Evolutionary conservation across 2,329 filamentous ascomycete species (phyloP).

Genomic region (Pseudopyricularia cyperi): DNA sequence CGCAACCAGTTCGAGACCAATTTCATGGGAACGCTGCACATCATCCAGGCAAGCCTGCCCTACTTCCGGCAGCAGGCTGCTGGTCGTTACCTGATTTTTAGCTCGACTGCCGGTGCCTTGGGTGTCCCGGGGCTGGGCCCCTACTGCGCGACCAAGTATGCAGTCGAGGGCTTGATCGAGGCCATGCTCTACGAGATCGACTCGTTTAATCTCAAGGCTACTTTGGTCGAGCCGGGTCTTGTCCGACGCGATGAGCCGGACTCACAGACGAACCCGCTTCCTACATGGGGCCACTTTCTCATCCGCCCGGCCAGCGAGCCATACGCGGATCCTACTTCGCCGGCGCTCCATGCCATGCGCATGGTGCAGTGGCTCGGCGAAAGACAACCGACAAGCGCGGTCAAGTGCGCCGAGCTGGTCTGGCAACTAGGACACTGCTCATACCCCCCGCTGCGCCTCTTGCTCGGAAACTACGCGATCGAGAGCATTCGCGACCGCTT

Average conservation of each 20-base stretch:
- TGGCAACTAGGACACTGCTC: slow-evolving; percentile 93
- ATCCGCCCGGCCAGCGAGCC: slow-evolving; percentile 76
- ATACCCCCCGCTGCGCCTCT: slow-evolving; percentile 75
- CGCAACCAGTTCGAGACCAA: slow-evolving; percentile 97
- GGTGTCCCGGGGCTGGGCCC: slow-evolving; percentile 87
- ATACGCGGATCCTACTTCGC: slow-evolving; percentile 65
- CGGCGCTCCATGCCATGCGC: slow-evolving; percentile 75
- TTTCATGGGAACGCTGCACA: slow-evolving; percentile 89
- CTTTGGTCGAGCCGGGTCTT: slow-evolving; percentile 81
- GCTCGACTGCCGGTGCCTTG: slow-evolving; percentile 80
- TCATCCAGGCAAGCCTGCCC: slow-evolving; percentile 77
- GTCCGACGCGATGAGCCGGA: slow-evolving; percentile 67
- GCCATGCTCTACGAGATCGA: slow-evolving; percentile 96
- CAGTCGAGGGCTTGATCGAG: slow-evolving; percentile 88
- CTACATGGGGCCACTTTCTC: slow-evolving; percentile 82
- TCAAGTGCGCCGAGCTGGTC: slow-evolving; percentile 84
- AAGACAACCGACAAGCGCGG: slow-evolving; percentile 79
- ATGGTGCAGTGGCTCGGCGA: slow-evolving; percentile 94
- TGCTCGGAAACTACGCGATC: slow-evolving; percentile 89
- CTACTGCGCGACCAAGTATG: slow-evolving; percentile 95
- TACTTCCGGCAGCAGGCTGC: slow-evolving; percentile 67
- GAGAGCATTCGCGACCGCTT: slow-evolving; percentile 88
- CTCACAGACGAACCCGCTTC: slow-evolving; percentile 35
- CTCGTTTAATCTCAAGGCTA: slow-evolving; percentile 81
- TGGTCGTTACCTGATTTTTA: slow-evolving; percentile 89